Evolutionary conservation across 768 basidiomycete species (phyloP).

Genomic region (Rubroboletus satanas): DNA sequence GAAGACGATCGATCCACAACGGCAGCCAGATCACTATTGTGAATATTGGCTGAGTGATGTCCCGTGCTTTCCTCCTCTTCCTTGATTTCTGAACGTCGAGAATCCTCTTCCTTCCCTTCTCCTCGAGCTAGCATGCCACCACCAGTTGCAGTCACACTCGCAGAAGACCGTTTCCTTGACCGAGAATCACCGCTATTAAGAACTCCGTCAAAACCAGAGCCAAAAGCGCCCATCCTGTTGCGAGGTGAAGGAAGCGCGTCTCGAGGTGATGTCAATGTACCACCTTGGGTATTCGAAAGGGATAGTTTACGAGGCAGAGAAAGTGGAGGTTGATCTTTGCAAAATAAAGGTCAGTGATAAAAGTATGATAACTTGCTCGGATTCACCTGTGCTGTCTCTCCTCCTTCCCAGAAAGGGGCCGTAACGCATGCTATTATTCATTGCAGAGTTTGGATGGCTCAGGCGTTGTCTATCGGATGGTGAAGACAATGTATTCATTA

Average conservation of each 20-base stretch:
- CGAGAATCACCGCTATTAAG: conserved; percentile 65
- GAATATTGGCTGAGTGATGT: conserved; percentile 5
- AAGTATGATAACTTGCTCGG: neutral
- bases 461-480: conserved; percentile 60
- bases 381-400: conserved; percentile 65
- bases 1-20: conserved; percentile 11
- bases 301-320: conserved; percentile 65
- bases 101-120: conserved; percentile 37
- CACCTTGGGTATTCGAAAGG: conserved; percentile 53
- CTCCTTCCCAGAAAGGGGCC: conserved; percentile 54
- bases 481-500: conserved; percentile 56
- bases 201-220: conserved; percentile 70
- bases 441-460: conserved; percentile 45
- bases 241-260: conserved; percentile 66
- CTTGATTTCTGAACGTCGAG: conserved; percentile 47
- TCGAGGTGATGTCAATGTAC: conserved; percentile 51
- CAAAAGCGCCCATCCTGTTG: conserved; percentile 50
- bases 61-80: conserved; percentile 51
- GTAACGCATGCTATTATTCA: conserved; percentile 58
- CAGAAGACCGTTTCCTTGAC: conserved; percentile 64
- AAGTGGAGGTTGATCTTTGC: conserved; percentile 55
- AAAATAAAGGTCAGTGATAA: conserved; percentile 11
- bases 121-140: conserved; percentile 36
- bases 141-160: conserved; percentile 44
- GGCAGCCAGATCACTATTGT: conserved; percentile 3